These are phyloP conservation scores for Alternaria brassicicola DNA, from an alignment of 2,329 filamentous ascomycete species.

Conservation along the genomic window DNA sequence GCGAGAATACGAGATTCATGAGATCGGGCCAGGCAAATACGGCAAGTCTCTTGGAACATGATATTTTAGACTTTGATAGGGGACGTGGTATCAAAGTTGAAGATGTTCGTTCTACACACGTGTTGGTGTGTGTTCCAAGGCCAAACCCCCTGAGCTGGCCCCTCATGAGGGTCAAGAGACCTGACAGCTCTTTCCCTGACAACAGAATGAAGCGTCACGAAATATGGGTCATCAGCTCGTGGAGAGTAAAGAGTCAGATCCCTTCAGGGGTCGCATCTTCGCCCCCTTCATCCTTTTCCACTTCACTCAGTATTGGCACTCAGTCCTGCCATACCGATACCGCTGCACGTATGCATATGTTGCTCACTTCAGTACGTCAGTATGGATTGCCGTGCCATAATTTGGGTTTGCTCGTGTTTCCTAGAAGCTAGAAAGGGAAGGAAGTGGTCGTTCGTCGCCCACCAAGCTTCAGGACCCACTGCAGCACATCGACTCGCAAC, in stretches of 20 bases:
- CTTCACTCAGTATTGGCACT: background rate
- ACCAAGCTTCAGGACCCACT: background rate
- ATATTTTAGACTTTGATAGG: conserved; percentile 11
- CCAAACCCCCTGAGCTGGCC: background rate
- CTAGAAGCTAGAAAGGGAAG: background rate
- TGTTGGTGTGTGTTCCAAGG: background rate
- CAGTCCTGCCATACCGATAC: background rate
- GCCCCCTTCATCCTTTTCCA: background rate
- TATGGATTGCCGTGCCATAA: background rate
- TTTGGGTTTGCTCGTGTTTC: background rate
- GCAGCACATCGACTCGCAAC: background rate
- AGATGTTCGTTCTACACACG: conserved; percentile 1
- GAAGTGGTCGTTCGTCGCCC: background rate
- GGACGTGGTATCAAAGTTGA: conserved; percentile 5
- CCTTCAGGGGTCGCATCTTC: background rate
- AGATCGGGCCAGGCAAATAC: background rate
- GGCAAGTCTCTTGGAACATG: too few relatives aligned
- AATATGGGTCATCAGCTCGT: background rate
- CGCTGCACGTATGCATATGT: background rate
- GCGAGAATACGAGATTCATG: background rate
- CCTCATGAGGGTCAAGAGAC: background rate
- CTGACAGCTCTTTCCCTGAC: conserved; percentile 1
- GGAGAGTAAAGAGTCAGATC: background rate
- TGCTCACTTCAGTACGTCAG: background rate
- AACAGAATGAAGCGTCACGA: background rate